phyloP scores from a whole-genome alignment of 176 grass and related monocot genomes.

The Tillandsia fasciculata region DNA sequence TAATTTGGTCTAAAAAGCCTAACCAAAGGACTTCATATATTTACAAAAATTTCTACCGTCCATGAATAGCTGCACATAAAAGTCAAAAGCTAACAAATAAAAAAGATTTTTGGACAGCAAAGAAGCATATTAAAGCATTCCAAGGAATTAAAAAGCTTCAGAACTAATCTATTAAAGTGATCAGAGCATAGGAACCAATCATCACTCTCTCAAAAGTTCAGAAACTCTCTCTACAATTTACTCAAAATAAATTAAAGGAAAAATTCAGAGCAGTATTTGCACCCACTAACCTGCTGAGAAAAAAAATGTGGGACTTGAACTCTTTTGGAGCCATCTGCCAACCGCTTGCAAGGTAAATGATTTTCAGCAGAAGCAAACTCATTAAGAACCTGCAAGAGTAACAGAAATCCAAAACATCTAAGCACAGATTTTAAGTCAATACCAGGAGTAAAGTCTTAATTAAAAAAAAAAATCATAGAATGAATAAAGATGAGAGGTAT shows the following conservation, averaged over 20 bases:
- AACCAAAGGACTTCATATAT: too few relatives aligned
- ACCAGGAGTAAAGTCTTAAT: too few relatives aligned
- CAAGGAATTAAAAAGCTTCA: too few relatives aligned
- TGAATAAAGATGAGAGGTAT: neutral
- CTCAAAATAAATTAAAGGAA: too few relatives aligned
- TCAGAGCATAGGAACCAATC: neutral
- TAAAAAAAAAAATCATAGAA: too few relatives aligned
- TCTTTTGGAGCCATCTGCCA: constrained; percentile 77
- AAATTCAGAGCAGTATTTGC: neutral
- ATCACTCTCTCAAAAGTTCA: neutral
- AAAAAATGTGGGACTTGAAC: constrained; percentile 65
- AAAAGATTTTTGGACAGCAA: too few relatives aligned
- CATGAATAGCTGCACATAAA: too few relatives aligned
- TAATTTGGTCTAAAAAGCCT: too few relatives aligned
- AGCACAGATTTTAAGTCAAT: neutral
- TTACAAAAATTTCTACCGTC: too few relatives aligned
- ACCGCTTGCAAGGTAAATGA: constrained; percentile 46
- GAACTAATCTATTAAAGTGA: neutral
- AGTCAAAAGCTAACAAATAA: too few relatives aligned
- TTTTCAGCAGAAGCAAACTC: constrained; percentile 40
- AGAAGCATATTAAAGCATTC: too few relatives aligned
- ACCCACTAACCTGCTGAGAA: constrained; percentile 32
- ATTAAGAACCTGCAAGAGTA: constrained; percentile 51
- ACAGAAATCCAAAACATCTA: neutral
- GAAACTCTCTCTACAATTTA: too few relatives aligned